phyloP scores from a whole-genome alignment of 148 eudicot genomes.

The Arctostaphylos glauca region DNA sequence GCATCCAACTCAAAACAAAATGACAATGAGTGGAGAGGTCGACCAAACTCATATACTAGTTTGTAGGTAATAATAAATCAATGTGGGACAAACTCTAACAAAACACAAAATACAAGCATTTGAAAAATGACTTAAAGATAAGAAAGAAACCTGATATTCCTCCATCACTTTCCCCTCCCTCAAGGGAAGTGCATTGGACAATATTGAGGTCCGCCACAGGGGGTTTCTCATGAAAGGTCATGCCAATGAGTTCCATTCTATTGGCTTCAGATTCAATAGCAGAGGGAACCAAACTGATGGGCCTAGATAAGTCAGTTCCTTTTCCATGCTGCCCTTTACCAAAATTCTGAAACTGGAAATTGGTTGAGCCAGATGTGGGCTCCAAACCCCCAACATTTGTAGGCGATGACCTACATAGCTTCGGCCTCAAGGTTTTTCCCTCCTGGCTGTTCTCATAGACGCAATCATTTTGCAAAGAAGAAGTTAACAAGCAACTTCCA shows the following conservation, averaged over 20 bases:
- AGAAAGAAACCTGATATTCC: conserved; percentile 34
- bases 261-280: conserved; percentile 25
- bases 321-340: conserved; percentile 15
- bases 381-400: conserved; percentile 21
- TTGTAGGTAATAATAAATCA: too few relatives aligned
- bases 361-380: conserved; percentile 18
- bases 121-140: background rate
- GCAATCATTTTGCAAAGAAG: conserved; percentile 20
- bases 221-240: conserved; percentile 59
- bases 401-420: conserved; percentile 18
- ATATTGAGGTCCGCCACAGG: conserved; percentile 32
- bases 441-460: conserved; percentile 19
- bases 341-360: conserved; percentile 17
- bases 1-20: too few relatives aligned
- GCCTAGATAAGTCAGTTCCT: conserved; percentile 2
- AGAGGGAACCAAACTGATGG: conserved; percentile 17
- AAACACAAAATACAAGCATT: background rate
- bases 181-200: conserved; percentile 9
- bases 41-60: too few relatives aligned
- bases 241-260: conserved; percentile 25
- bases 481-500: conserved; percentile 6
- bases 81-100: too few relatives aligned
- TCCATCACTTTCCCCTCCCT: conserved; percentile 27
- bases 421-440: conserved; percentile 14
- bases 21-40: too few relatives aligned